These are phyloP conservation scores for Capsicum baccatum DNA, from an alignment of 257 asterid genomes.

Conservation along the genomic window DNA sequence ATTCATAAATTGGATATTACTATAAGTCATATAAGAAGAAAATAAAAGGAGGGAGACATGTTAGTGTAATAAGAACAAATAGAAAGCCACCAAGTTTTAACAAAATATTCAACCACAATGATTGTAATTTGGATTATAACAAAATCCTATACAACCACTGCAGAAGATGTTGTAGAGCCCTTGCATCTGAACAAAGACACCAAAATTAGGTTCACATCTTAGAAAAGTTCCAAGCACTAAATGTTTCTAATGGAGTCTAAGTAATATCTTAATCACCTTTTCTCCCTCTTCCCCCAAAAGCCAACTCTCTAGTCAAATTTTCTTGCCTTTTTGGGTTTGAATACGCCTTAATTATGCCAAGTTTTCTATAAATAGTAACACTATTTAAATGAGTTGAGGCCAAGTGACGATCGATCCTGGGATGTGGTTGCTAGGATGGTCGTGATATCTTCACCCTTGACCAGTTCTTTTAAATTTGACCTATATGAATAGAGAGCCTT, in stretches of 20 bases:
- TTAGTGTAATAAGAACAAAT: slow-evolving; percentile 1
- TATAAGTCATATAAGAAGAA: not conserved
- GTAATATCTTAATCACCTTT: not conserved
- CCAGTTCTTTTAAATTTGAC: not conserved
- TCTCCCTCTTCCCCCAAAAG: not conserved
- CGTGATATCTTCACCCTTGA: not conserved
- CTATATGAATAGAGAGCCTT: not conserved
- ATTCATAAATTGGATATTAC: not conserved
- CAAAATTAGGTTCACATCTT: slow-evolving; percentile 29
- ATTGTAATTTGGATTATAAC: slow-evolving; percentile 8
- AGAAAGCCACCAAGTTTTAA: not conserved
- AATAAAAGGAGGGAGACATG: not conserved
- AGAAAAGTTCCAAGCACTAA: slow-evolving; percentile 32
- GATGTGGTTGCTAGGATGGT: not conserved
- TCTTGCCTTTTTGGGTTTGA: slow-evolving; percentile 28
- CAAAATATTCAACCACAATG: slow-evolving; percentile 33
- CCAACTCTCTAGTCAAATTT: not conserved
- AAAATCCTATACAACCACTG: slow-evolving; percentile 1
- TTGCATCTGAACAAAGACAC: slow-evolving; percentile 32
- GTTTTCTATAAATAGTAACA: slow-evolving; percentile 31
- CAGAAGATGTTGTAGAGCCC: not conserved
- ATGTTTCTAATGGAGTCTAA: slow-evolving; percentile 31
- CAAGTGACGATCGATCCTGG: not conserved
- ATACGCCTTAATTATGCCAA: slow-evolving; percentile 35
- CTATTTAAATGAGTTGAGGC: slow-evolving; percentile 3